Evolutionary conservation across 148 eudicot species (phyloP).

Genomic region (Fagopyrum esculentum): DNA sequence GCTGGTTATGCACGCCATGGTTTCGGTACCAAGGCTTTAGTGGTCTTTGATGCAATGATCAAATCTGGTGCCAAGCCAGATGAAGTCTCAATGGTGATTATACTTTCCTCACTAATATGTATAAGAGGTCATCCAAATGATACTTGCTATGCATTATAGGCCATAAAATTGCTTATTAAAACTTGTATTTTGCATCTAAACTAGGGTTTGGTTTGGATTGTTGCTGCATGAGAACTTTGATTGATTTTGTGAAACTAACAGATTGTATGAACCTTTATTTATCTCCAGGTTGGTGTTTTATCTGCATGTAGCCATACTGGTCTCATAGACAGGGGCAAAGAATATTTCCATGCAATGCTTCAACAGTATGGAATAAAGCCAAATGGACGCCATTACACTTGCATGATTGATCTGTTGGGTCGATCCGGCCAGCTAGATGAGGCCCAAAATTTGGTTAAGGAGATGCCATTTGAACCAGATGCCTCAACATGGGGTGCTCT

Average conservation of each 20-base stretch:
- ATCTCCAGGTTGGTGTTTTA: conserved; percentile 35
- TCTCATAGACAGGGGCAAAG: conserved; percentile 33
- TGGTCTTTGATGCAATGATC: conserved; percentile 30
- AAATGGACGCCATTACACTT: conserved; percentile 33
- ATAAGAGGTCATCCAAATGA: not conserved
- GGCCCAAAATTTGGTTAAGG: conserved; percentile 28
- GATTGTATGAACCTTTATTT: not conserved
- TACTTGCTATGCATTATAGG: not conserved
- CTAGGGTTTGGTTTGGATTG: not conserved
- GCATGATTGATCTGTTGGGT: conserved; percentile 46
- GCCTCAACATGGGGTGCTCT: conserved; percentile 49
- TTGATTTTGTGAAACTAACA: not conserved
- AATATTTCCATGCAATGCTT: conserved; percentile 33
- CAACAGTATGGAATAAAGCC: conserved; percentile 31
- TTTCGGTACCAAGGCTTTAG: conserved; percentile 33
- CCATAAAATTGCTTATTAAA: too few species aligned
- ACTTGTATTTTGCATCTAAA: too few species aligned
- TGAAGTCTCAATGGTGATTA: conserved; percentile 39
- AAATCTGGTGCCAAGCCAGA: conserved; percentile 23
- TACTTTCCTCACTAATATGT: not conserved
- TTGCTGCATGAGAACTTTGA: not conserved
- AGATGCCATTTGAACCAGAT: conserved; percentile 46
- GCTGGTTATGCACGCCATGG: conserved; percentile 45
- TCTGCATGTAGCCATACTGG: conserved; percentile 46
- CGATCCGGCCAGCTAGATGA: conserved; percentile 39